Percentiles rank a stretch among this genome's conserved stretches.
Evolutionary conservation across 257 asterid species (phyloP).

Genomic region (Salvia hispanica): DNA sequence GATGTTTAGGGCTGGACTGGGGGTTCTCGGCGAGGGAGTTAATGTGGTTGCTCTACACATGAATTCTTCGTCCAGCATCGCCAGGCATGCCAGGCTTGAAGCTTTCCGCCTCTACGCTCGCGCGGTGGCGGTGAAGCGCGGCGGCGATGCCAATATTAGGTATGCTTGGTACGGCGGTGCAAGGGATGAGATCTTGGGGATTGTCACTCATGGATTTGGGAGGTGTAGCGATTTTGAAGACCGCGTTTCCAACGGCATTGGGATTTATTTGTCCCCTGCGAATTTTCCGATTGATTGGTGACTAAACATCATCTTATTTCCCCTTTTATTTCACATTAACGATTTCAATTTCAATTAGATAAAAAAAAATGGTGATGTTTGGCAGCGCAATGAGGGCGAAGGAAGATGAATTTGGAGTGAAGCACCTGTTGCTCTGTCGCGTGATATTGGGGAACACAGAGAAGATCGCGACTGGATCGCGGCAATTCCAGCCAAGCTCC

Average conservation of each 20-base stretch:
- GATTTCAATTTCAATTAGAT: background rate
- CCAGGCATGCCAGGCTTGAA: constrained; percentile 36
- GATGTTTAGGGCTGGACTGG: constrained; percentile 34
- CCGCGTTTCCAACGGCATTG: constrained; percentile 40
- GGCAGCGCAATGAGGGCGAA: constrained; percentile 39
- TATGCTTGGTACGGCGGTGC: constrained; percentile 55
- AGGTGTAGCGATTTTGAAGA: constrained; percentile 11
- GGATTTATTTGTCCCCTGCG: constrained; percentile 43
- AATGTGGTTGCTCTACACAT: constrained; percentile 42
- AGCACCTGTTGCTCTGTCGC: constrained; percentile 52
- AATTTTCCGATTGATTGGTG: constrained; percentile 37
- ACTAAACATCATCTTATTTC: background rate
- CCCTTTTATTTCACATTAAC: background rate
- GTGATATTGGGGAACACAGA: constrained; percentile 55
- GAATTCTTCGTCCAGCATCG: constrained; percentile 21
- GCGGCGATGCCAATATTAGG: no score
- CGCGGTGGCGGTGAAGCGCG: no score
- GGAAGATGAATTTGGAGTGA: constrained; percentile 53
- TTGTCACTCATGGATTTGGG: constrained; percentile 47
- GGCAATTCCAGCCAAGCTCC: constrained; percentile 45
- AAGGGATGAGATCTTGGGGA: constrained; percentile 34
- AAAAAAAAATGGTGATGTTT: background rate
- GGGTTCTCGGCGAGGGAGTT: constrained; percentile 19
- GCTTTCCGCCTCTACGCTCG: constrained; percentile 27
- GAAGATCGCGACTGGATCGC: constrained; percentile 39